Conservation (phyloP, 352 stramenopile species). For the Phytopythium helicoides region DNA sequence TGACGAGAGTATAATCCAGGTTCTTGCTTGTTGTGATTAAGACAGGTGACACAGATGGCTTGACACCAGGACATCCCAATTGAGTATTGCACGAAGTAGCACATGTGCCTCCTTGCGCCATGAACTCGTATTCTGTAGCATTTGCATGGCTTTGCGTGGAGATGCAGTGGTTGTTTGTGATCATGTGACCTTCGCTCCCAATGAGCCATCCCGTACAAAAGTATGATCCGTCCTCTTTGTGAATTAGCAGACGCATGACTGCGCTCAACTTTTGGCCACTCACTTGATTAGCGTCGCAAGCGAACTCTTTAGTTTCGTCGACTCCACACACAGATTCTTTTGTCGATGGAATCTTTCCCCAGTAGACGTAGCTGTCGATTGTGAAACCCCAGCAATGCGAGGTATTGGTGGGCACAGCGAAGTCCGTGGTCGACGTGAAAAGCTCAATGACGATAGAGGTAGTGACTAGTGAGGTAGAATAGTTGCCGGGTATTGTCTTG, state of each 20-base stretch:
- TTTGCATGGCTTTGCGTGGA: conserved; percentile 50
- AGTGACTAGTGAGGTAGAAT: conserved; percentile 30
- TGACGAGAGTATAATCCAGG: conserved; percentile 71
- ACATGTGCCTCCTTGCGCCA: conserved; percentile 40
- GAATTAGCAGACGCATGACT: conserved; percentile 57
- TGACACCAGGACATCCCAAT: conserved; percentile 32
- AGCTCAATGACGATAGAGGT: conserved; percentile 52
- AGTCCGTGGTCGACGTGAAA: not conserved
- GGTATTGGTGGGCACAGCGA: conserved; percentile 8
- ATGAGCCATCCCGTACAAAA: conserved; percentile 77
- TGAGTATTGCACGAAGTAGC: conserved; percentile 25
- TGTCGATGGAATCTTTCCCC: conserved; percentile 7
- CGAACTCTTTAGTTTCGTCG: conserved; percentile 55
- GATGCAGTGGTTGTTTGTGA: conserved; percentile 85
- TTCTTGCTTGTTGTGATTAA: conserved; percentile 34
- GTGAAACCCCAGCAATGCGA: conserved; percentile 41
- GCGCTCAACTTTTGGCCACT: conserved; percentile 18
- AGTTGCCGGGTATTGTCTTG: conserved; percentile 24
- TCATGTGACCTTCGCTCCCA: conserved; percentile 69
- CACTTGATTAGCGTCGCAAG: conserved; percentile 34
- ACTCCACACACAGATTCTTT: conserved; percentile 58
- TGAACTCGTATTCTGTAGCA: conserved; percentile 74
- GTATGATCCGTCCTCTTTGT: conserved; percentile 36
- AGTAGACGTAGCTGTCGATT: conserved; percentile 48
- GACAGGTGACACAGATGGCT: conserved; percentile 27